These are phyloP conservation scores for Vanilla planifolia DNA, from an alignment of 106 monocot genomes.

Conservation along the genomic window DNA sequence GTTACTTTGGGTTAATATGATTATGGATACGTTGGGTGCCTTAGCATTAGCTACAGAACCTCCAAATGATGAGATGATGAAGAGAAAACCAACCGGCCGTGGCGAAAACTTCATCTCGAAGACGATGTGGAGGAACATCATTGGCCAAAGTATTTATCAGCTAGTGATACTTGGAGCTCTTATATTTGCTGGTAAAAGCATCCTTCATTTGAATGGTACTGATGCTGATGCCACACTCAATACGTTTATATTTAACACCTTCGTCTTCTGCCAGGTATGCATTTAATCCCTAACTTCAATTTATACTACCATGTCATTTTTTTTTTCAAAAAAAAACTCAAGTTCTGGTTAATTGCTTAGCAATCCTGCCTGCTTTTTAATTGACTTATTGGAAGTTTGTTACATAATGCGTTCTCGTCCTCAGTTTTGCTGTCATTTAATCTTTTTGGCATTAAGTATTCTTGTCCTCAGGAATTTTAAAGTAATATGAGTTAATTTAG, in stretches of 20 bases:
- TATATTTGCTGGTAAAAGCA: slow-evolving; percentile 27
- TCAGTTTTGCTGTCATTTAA: too few species aligned
- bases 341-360: too few species aligned
- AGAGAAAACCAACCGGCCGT: slow-evolving; percentile 45
- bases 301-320: too few species aligned
- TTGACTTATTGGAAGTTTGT: too few species aligned
- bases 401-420: too few species aligned
- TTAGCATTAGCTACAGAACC: slow-evolving; percentile 68
- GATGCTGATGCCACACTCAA: slow-evolving; percentile 39
- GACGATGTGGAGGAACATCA: slow-evolving; percentile 58
- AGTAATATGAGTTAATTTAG: too few species aligned
- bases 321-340: too few species aligned
- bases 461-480: too few species aligned
- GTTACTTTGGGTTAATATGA: slow-evolving; percentile 71
- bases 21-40: slow-evolving; percentile 67
- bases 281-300: too few species aligned
- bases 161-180: slow-evolving; percentile 50
- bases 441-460: too few species aligned
- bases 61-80: slow-evolving; percentile 47
- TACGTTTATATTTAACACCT: slow-evolving; percentile 61
- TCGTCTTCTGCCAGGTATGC: slow-evolving; percentile 66
- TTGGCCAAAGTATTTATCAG: slow-evolving; percentile 51
- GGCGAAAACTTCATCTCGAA: slow-evolving; percentile 50
- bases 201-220: slow-evolving; percentile 32
- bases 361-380: too few species aligned